These are phyloP conservation scores for Prunus yedoensis DNA, from an alignment of 331 rosid species.

Conservation along the genomic window DNA sequence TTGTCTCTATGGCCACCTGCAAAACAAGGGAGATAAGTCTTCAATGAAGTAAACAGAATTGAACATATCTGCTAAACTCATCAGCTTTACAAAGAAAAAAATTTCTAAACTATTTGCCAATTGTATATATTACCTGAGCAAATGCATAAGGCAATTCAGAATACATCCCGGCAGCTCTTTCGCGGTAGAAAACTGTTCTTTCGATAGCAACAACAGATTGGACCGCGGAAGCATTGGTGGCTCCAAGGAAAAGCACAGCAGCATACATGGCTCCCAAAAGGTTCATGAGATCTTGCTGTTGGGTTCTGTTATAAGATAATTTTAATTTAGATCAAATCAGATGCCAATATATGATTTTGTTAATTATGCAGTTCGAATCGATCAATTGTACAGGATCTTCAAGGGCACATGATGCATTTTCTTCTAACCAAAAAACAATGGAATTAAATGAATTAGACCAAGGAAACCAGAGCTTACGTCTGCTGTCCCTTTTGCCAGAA, in stretches of 20 bases:
- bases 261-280: conserved; percentile 46
- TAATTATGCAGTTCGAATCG: neutral
- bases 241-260: conserved; percentile 50
- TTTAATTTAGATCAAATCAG: neutral
- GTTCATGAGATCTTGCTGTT: conserved; percentile 41
- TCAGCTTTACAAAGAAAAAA: too few species aligned
- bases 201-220: conserved; percentile 39
- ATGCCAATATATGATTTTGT: neutral
- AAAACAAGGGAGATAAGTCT: neutral
- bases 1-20: conserved; percentile 46
- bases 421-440: too few species aligned
- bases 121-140: conserved; percentile 35
- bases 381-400: too few species aligned
- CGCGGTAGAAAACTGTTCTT: conserved; percentile 55
- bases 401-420: too few species aligned
- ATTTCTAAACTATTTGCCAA: neutral
- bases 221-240: conserved; percentile 34
- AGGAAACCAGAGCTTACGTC: conserved; percentile 26
- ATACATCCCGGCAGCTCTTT: conserved; percentile 53
- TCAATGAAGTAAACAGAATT: neutral
- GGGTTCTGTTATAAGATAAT: conserved; percentile 23
- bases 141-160: conserved; percentile 48
- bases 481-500: conserved; percentile 49
- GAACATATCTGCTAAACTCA: too few species aligned
- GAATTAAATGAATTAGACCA: neutral